Conservation (phyloP, 257 asterid species). For the Nicotiana undulata region DNA sequence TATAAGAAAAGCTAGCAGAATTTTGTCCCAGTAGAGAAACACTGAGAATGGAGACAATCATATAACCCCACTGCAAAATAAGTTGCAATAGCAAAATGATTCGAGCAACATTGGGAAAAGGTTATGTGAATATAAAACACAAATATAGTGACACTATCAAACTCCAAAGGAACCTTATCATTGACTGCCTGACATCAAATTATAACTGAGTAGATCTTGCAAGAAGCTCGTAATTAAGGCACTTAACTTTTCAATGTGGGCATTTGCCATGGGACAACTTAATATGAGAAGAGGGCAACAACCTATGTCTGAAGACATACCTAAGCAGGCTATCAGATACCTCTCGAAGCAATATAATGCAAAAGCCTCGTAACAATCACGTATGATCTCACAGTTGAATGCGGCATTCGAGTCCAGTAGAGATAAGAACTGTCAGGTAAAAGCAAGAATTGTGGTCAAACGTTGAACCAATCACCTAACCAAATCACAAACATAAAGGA, state of each 20-base stretch:
- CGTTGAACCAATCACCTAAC: neutral
- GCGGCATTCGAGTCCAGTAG: slow-evolving; percentile 64
- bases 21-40: neutral
- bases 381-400: slow-evolving; percentile 73
- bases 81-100: slow-evolving; percentile 1
- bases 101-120: neutral
- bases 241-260: neutral
- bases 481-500: neutral
- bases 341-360: slow-evolving; percentile 98
- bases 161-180: neutral
- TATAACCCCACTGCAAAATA: neutral
- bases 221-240: neutral
- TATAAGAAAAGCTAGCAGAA: neutral
- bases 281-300: neutral
- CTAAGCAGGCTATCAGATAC: slow-evolving; percentile 98
- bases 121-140: neutral
- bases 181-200: neutral
- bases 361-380: slow-evolving; percentile 98
- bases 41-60: neutral
- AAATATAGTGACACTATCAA: neutral
- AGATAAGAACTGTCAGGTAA: slow-evolving; percentile 62
- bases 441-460: neutral
- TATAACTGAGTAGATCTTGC: neutral
- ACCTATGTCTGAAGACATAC: slow-evolving; percentile 29
- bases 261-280: neutral